phyloP scores from a whole-genome alignment of 2,329 filamentous ascomycete genomes.

The Stachybotrys elegans region DNA sequence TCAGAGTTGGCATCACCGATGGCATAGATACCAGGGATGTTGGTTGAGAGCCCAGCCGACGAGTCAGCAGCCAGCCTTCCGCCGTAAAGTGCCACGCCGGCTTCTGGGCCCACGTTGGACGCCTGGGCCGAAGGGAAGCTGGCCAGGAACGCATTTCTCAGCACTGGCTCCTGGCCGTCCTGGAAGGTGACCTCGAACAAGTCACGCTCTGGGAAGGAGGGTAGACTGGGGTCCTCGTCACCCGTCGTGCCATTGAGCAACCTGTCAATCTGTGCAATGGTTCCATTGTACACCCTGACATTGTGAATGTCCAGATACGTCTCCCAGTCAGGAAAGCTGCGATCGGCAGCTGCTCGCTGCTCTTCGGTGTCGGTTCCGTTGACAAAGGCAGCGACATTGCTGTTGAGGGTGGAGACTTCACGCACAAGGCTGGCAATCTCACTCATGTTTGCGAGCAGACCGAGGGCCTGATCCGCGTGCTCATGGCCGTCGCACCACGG shows the following conservation, averaged over 20 bases:
- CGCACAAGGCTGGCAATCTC: conserved; percentile 39
- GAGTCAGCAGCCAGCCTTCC: conserved; percentile 38
- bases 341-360: conserved; percentile 30
- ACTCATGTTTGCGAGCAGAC: conserved; percentile 42
- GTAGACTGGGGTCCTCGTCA: conserved; percentile 32
- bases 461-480: conserved; percentile 53
- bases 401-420: conserved; percentile 51
- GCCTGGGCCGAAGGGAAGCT: conserved; percentile 42
- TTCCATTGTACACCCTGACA: conserved; percentile 51
- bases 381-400: conserved; percentile 50
- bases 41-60: conserved; percentile 42
- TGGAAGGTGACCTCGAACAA: conserved; percentile 50
- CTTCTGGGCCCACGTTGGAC: conserved; percentile 38
- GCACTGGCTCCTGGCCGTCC: conserved; percentile 32
- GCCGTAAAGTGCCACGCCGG: conserved; percentile 41
- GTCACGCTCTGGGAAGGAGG: conserved; percentile 44
- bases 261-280: conserved; percentile 42
- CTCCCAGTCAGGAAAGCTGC: conserved; percentile 40
- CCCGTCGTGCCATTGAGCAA: conserved; percentile 33
- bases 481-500: conserved; percentile 62
- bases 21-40: conserved; percentile 49
- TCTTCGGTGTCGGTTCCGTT: conserved; percentile 53
- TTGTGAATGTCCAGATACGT: conserved; percentile 44
- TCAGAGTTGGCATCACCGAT: conserved; percentile 57
- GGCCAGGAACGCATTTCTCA: conserved; percentile 47